These are phyloP conservation scores for Euphrasia confusa DNA, from an alignment of 257 asterid genomes.

Conservation along the genomic window DNA sequence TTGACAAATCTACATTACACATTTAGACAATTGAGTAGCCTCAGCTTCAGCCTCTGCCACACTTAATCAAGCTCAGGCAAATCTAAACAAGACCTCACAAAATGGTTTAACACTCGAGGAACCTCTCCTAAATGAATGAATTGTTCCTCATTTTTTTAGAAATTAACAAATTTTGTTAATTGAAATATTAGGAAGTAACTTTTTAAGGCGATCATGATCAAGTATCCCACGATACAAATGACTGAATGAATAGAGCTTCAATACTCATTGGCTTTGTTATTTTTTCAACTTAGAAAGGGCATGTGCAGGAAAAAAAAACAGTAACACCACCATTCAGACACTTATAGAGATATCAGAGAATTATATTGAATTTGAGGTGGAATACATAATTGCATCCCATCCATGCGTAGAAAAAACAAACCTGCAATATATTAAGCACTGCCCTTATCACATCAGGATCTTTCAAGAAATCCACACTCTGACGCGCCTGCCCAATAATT, in stretches of 20 bases:
- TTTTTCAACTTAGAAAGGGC: background rate
- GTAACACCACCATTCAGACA: background rate
- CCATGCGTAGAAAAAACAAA: constrained; percentile 26
- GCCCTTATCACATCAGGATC: constrained; percentile 83
- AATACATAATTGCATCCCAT: constrained; percentile 1
- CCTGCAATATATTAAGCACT: constrained; percentile 97
- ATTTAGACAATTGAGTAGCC: background rate
- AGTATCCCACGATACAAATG: too few species aligned
- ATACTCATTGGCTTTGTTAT: background rate
- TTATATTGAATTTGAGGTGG: background rate
- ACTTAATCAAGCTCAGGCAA: background rate
- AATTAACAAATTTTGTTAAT: too few species aligned
- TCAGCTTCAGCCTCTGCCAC: background rate
- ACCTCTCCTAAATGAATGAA: too few species aligned
- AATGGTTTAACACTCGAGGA: too few species aligned
- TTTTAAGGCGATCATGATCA: too few species aligned
- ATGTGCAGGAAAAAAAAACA: background rate
- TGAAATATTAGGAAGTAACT: too few species aligned
- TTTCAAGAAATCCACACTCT: constrained; percentile 82
- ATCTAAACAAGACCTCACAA: background rate
- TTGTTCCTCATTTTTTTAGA: too few species aligned
- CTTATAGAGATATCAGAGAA: background rate
- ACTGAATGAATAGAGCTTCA: background rate
- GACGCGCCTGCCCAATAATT: constrained; percentile 90
- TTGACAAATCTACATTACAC: background rate